Evolutionary conservation across 805 yeast species (phyloP).

Genomic region (Candida glaebosa): DNA sequence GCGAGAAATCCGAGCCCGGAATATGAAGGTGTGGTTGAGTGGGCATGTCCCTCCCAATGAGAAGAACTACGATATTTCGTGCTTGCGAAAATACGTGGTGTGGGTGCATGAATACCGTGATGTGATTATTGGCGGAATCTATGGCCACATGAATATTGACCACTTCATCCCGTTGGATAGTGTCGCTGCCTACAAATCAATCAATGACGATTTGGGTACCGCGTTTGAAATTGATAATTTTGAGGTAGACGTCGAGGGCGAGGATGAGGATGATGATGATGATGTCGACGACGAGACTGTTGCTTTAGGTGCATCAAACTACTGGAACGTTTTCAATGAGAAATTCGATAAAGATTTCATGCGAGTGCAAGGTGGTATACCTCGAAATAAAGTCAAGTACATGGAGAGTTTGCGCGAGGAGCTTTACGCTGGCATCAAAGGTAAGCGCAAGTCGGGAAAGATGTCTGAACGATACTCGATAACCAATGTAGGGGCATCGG

Average conservation of each 20-base stretch:
- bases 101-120: conserved; percentile 86
- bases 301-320: conserved; percentile 10
- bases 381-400: conserved; percentile 62
- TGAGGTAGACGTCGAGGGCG: conserved; percentile 14
- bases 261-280: conserved; percentile 26
- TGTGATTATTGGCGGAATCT: conserved; percentile 76
- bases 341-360: conserved; percentile 12
- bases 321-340: conserved; percentile 10
- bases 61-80: conserved; percentile 69
- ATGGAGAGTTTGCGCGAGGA: conserved; percentile 54
- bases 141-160: conserved; percentile 88
- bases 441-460: conserved; percentile 39
- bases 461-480: conserved; percentile 61
- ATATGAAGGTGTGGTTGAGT: conserved; percentile 80
- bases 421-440: conserved; percentile 49
- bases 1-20: conserved; percentile 66
- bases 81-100: conserved; percentile 70
- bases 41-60: conserved; percentile 89
- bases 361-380: conserved; percentile 56
- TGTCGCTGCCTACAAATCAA: conserved; percentile 58
- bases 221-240: conserved; percentile 4
- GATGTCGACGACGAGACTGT: conserved; percentile 18
- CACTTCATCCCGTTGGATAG: conserved; percentile 80
- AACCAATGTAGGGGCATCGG: conserved; percentile 67
- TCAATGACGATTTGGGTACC: conserved; percentile 16